phyloP scores from a whole-genome alignment of 805 yeast genomes.

The Scheffersomyces amazonensis region DNA sequence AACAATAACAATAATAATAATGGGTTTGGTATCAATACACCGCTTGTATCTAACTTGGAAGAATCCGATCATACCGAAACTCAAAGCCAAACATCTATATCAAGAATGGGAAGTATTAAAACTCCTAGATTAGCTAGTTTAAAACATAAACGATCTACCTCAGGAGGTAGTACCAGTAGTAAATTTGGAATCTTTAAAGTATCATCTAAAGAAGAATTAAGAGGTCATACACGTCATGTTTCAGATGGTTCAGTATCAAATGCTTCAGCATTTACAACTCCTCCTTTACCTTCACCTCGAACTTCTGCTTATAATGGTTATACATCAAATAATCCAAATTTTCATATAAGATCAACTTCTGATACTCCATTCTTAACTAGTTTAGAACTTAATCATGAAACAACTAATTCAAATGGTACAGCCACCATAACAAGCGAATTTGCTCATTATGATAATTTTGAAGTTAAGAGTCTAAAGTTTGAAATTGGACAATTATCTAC shows the following conservation, averaged over 20 bases:
- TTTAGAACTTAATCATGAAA: constrained; percentile 9
- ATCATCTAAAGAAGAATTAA: constrained; percentile 10
- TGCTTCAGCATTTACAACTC: constrained; percentile 37
- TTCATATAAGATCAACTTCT: constrained; percentile 42
- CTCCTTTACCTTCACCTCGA: constrained; percentile 36
- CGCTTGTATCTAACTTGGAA: constrained; percentile 36
- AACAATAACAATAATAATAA: background rate
- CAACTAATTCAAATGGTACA: background rate
- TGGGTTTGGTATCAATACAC: constrained; percentile 16
- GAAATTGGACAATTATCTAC: constrained; percentile 39
- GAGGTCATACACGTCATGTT: constrained; percentile 36
- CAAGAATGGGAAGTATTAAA: constrained; percentile 27
- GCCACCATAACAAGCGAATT: background rate
- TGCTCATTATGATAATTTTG: constrained; percentile 6
- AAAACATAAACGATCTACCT: constrained; percentile 39
- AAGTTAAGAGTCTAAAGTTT: constrained; percentile 17
- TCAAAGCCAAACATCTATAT: constrained; percentile 8
- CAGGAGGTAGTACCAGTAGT: constrained; percentile 31
- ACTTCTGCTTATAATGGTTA: constrained; percentile 1
- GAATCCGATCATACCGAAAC: constrained; percentile 9
- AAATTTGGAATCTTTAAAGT: constrained; percentile 35
- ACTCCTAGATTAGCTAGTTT: constrained; percentile 28
- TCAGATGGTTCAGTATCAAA: constrained; percentile 35
- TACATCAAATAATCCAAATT: constrained; percentile 10
- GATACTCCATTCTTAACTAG: constrained; percentile 33